Percentiles rank a stretch among this genome's conserved stretches.
These are phyloP conservation scores for Lactarius hatsudake DNA, from an alignment of 768 basidiomycete genomes.

Conservation along the genomic window DNA sequence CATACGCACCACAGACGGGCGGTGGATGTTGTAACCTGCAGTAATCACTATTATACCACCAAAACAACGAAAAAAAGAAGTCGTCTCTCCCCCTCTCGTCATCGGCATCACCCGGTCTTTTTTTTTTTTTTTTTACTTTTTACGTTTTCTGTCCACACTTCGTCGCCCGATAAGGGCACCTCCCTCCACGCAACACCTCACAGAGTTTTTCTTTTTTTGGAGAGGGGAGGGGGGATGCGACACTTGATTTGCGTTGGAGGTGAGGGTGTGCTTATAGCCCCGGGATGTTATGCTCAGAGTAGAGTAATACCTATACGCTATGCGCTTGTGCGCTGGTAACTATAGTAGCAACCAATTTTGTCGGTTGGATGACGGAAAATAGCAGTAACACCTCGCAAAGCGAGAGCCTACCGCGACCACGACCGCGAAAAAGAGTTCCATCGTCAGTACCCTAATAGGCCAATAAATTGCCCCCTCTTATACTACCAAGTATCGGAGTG, in stretches of 20 bases:
- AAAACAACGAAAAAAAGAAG: not conserved
- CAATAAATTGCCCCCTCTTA: too few species aligned
- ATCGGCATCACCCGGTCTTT: not conserved
- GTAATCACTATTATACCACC: slow-evolving; percentile 12
- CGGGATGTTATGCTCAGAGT: not conserved
- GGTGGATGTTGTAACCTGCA: slow-evolving; percentile 25
- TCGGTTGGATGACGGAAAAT: not conserved
- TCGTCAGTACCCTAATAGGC: not conserved
- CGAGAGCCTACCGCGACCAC: not conserved
- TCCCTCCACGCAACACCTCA: not conserved
- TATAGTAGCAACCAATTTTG: not conserved
- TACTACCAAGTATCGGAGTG: not conserved
- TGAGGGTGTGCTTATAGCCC: not conserved
- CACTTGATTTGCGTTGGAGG: not conserved
- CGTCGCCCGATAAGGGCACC: not conserved
- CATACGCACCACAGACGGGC: slow-evolving; percentile 64
- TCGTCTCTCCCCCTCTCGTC: not conserved
- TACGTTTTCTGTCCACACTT: not conserved
- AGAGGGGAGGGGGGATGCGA: not conserved
- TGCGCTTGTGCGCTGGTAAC: not conserved
- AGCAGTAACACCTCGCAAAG: not conserved
- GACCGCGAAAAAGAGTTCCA: not conserved
- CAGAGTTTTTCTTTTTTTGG: not conserved
- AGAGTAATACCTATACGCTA: slow-evolving; percentile 1
- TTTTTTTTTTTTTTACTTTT: not conserved